Evolutionary conservation across 2,329 filamentous ascomycete species (phyloP), one percentile per base, ranked within the genome.

Genomic region (Alternaria atra): DNA sequence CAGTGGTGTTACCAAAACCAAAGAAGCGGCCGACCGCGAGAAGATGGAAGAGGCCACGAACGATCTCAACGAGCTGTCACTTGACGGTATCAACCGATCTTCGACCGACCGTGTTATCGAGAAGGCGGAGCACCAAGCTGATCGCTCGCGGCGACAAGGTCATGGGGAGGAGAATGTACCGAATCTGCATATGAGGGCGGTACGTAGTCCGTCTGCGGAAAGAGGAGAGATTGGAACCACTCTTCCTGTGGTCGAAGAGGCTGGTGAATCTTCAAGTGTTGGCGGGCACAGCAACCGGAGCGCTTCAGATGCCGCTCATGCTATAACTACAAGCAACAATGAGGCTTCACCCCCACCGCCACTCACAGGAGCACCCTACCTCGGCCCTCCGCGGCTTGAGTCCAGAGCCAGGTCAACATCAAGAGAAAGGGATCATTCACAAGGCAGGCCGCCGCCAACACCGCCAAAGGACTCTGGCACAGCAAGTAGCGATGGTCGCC

Each of bases 161-260:
- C 78, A 77, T 2, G 76, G 73, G 27, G 85, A 87, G 69, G 82
- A 86, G 23, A 81, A 89, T 17, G 82, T 89, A 34, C 89, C 89
- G 1, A 87, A 90, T 27, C 84, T 90, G 55, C 86, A 85, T 1
- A 77, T 93, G 47, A 80, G 80, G 58, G 87, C 81, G 59, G 84
- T 83, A 66, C 85, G 81, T 74, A 91, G 83, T 79, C 86, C 81
- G 23, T 85, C 82, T 72, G 84, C 81, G 20, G 83, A 90, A 70
- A 76, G 88, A 75, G 73, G 85, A 80, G 83, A 85, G 13, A 78
- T 83, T 12, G 82, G 85, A 12, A 84, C 84, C 32, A 88, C 85
- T 1, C 81, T 98, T 2, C 94, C 94, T 0, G 90, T 97, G 9
- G 93, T 98, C 6, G 92, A 97, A 68, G 94, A 98, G 79, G 90